Evolutionary conservation across 2,329 filamentous ascomycete genomes (phyloP).

Genomic region (Torrubiellomyces zombiae): DNA sequence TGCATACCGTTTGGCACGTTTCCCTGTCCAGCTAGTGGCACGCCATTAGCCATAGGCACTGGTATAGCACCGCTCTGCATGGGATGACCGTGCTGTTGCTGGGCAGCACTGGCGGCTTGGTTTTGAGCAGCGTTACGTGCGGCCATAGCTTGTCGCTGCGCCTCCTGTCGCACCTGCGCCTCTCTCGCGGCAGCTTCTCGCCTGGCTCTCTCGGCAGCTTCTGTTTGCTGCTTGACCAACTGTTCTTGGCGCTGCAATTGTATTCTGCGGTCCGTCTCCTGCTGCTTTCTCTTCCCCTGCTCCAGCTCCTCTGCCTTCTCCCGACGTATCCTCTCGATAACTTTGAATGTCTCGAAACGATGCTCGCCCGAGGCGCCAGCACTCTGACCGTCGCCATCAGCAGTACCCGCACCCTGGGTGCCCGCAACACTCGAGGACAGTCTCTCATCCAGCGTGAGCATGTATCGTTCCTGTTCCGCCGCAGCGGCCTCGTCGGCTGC

Average conservation of each 20-base stretch:
- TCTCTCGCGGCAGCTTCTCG: slow-evolving; percentile 19
- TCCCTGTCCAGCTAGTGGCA: slow-evolving; percentile 13
- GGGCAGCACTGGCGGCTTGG: slow-evolving; percentile 12
- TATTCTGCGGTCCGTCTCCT: slow-evolving; percentile 39
- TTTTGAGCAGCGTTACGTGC: slow-evolving; percentile 10
- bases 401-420: slow-evolving; percentile 36
- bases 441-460: slow-evolving; percentile 83
- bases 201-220: slow-evolving; percentile 25
- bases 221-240: slow-evolving; percentile 26
- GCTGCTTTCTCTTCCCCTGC: slow-evolving; percentile 54
- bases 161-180: slow-evolving; percentile 19
- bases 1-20: slow-evolving; percentile 22
- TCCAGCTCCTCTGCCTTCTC: slow-evolving; percentile 63
- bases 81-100: slow-evolving; percentile 17
- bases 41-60: slow-evolving; percentile 22
- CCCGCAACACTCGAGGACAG: slow-evolving; percentile 43
- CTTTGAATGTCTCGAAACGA: slow-evolving; percentile 81
- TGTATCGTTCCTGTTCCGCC: slow-evolving; percentile 76
- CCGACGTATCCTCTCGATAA: slow-evolving; percentile 67
- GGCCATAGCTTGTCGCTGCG: slow-evolving; percentile 17
- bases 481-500: slow-evolving; percentile 87
- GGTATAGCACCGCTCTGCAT: slow-evolving; percentile 20
- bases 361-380: slow-evolving; percentile 63
- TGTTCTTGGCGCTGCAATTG: slow-evolving; percentile 26
- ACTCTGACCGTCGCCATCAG: slow-evolving; percentile 58